phyloP scores from a whole-genome alignment of 495 filamentous ascomycete genomes.

The Staphylotrichum longicolle region DNA sequence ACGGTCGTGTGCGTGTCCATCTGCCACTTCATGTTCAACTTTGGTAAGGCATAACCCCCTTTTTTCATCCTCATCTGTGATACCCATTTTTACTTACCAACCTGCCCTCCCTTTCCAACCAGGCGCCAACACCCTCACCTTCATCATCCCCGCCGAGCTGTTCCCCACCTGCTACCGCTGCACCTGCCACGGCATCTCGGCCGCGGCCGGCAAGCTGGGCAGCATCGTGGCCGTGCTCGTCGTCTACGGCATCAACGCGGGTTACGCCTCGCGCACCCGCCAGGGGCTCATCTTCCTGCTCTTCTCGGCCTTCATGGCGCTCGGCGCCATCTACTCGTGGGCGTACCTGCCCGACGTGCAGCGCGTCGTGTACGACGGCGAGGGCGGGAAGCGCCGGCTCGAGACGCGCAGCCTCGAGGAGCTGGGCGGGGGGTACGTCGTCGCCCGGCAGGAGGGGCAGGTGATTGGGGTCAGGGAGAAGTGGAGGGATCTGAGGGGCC shows the following conservation, averaged over 20 bases:
- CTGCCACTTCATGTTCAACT: conserved; percentile 86
- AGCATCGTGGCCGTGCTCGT: conserved; percentile 61
- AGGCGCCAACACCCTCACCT: conserved; percentile 83
- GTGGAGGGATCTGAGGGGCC: conserved; percentile 24
- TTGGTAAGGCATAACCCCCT: conserved; percentile 37
- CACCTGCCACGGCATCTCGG: conserved; percentile 82
- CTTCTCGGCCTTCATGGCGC: conserved; percentile 36
- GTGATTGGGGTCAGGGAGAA: conserved; percentile 32
- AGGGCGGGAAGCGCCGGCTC: conserved; percentile 11
- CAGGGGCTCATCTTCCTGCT: conserved; percentile 40
- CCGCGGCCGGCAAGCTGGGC: conserved; percentile 79
- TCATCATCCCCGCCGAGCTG: conserved; percentile 86
- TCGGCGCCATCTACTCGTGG: conserved; percentile 38
- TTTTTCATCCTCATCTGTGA: not conserved
- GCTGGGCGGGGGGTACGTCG: conserved; percentile 32
- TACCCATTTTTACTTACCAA: too few species aligned
- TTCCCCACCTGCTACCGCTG: conserved; percentile 87
- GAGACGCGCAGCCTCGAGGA: conserved; percentile 37
- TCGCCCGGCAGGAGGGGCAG: conserved; percentile 31
- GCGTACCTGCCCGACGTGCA: conserved; percentile 38
- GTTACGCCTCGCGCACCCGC: conserved; percentile 28
- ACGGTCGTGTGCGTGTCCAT: conserved; percentile 68
- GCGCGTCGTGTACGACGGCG: conserved; percentile 22
- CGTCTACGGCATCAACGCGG: conserved; percentile 46
- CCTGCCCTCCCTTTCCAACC: too few species aligned